Conservation (phyloP, 75 land plant genomes). For the Picea sitchensis region DNA sequence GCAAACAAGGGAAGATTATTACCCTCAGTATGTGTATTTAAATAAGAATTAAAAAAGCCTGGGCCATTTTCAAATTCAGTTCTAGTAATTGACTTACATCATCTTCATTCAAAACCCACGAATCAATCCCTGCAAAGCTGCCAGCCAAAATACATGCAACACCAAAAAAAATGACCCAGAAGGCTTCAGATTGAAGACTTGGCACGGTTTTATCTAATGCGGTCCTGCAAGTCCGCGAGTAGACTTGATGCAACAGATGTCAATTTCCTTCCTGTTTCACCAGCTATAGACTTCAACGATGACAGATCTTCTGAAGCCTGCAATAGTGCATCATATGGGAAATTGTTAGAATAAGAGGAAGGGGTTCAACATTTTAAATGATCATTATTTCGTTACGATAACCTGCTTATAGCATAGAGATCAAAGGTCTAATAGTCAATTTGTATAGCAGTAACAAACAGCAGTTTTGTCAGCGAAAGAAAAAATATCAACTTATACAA, state of each 20-base stretch:
- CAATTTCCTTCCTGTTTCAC: slow-evolving; percentile 42
- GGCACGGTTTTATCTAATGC: slow-evolving; percentile 20
- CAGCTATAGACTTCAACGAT: slow-evolving; percentile 38
- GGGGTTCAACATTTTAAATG: neutral
- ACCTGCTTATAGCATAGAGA: neutral
- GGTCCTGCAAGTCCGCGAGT: slow-evolving; percentile 43
- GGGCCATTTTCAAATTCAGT: too few relatives aligned
- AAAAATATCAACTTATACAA: neutral
- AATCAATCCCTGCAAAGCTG: too few relatives aligned
- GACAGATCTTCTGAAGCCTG: slow-evolving; percentile 56
- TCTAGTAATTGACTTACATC: too few relatives aligned
- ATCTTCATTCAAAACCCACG: too few relatives aligned
- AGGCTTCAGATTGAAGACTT: too few relatives aligned
- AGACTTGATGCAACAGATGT: slow-evolving; percentile 42
- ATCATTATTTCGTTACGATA: neutral
- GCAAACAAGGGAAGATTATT: too few relatives aligned
- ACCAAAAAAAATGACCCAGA: too few relatives aligned
- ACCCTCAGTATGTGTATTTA: too few relatives aligned
- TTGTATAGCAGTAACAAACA: neutral
- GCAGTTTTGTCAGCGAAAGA: neutral
- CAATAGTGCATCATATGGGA: neutral
- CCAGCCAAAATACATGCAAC: too few relatives aligned
- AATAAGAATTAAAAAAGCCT: too few relatives aligned
- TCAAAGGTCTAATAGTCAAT: too few relatives aligned
- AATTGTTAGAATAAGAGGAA: neutral